A percentile compares a stretch with the other conserved stretches of the same genome.
Evolutionary conservation across 2,329 filamentous ascomycete genomes (phyloP).

Genomic region (Fusarium miscanthi): DNA sequence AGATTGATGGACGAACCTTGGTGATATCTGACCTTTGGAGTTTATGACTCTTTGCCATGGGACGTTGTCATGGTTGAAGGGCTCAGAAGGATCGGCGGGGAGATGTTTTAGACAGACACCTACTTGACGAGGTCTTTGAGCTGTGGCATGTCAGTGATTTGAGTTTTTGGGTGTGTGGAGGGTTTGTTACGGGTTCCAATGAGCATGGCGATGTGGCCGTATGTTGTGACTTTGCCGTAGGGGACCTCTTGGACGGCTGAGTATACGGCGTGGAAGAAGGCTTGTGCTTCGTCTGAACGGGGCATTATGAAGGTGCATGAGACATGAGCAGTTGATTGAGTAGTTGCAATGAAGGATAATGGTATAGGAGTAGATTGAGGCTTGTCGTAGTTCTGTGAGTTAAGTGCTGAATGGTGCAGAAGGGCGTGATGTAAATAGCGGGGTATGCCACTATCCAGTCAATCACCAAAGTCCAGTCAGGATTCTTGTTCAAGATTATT

Average conservation of each 20-base stretch:
- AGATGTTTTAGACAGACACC: slow-evolving; percentile 92
- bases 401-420: neutral
- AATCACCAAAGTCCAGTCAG: neutral
- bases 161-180: slow-evolving; percentile 5
- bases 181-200: slow-evolving; percentile 74
- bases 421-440: slow-evolving; percentile 36
- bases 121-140: slow-evolving; percentile 83
- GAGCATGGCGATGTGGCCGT: slow-evolving; percentile 81
- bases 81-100: slow-evolving; percentile 61
- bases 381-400: neutral
- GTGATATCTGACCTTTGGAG: slow-evolving; percentile 85
- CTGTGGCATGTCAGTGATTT: slow-evolving; percentile 51
- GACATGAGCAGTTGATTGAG: neutral
- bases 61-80: slow-evolving; percentile 81
- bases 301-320: slow-evolving; percentile 61
- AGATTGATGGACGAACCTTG: slow-evolving; percentile 65
- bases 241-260: slow-evolving; percentile 88
- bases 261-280: slow-evolving; percentile 84
- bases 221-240: slow-evolving; percentile 83
- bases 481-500: slow-evolving; percentile 7
- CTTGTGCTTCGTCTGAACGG: slow-evolving; percentile 77
- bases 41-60: slow-evolving; percentile 97
- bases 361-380: too few relatives aligned
- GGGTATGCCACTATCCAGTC: slow-evolving; percentile 33
- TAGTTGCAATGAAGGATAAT: rapidly evolving